These are phyloP conservation scores for Stenogyne calaminthoides DNA, from an alignment of 305 asterid genomes.

Conservation along the genomic window DNA sequence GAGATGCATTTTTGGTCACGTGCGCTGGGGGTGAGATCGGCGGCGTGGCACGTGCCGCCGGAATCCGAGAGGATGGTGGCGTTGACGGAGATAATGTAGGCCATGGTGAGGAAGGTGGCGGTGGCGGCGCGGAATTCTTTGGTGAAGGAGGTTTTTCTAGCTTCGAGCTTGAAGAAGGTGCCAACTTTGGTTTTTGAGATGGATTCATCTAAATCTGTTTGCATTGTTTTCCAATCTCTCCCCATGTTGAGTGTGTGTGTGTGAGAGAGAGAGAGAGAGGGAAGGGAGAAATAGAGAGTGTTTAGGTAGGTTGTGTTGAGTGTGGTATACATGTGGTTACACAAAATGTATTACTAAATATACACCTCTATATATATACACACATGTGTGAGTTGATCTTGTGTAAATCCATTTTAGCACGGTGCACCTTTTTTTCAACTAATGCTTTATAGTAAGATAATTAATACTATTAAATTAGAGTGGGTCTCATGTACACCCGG, in stretches of 20 bases:
- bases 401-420: no score
- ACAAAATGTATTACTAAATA: background rate
- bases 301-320: background rate
- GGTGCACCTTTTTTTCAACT: no score
- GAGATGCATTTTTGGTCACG: constrained; percentile 62
- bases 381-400: no score
- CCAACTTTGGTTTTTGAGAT: constrained; percentile 57
- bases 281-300: background rate
- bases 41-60: constrained; percentile 57
- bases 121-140: constrained; percentile 67
- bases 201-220: constrained; percentile 39
- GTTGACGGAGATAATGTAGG: constrained; percentile 68
- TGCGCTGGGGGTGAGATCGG: constrained; percentile 46
- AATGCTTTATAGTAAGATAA: no score
- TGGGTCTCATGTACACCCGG: no score
- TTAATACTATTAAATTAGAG: no score
- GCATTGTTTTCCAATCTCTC: constrained; percentile 48
- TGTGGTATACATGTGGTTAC: constrained; percentile 17
- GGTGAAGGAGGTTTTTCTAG: constrained; percentile 51
- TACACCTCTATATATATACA: background rate
- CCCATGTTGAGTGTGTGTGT: constrained; percentile 13
- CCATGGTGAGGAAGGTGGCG: constrained; percentile 81
- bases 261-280: background rate
- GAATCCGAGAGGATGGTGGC: constrained; percentile 72
- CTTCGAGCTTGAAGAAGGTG: constrained; percentile 59